These are phyloP conservation scores for Fusarium concolor DNA, from an alignment of 2,329 filamentous ascomycete genomes.

Conservation along the genomic window DNA sequence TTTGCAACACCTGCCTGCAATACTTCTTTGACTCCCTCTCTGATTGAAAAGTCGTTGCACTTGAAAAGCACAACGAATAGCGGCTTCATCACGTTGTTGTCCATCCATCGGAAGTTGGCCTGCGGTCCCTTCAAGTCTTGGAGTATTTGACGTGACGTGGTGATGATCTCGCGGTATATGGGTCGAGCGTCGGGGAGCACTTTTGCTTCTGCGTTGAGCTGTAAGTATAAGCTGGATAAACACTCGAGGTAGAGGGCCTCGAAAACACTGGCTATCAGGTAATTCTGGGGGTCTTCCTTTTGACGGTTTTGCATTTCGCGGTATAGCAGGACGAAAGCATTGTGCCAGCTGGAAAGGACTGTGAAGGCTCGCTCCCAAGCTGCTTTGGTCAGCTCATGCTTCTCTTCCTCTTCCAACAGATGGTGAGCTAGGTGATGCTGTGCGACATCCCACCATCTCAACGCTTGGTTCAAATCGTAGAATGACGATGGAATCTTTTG, in stretches of 20 bases:
- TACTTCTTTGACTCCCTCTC: constrained; percentile 20
- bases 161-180: constrained; percentile 37
- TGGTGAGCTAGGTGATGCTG: constrained; percentile 32
- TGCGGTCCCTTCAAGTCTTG: constrained; percentile 2
- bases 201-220: constrained; percentile 13
- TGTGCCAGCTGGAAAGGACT: constrained; percentile 32
- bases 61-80: constrained; percentile 37
- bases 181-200: constrained; percentile 33
- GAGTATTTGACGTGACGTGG: constrained; percentile 16
- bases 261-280: constrained; percentile 33
- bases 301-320: constrained; percentile 20
- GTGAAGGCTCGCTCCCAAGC: constrained; percentile 24
- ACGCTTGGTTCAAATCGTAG: constrained; percentile 26
- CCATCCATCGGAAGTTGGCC: constrained; percentile 5
- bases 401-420: background rate
- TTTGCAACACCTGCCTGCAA: constrained; percentile 12
- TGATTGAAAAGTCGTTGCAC: constrained; percentile 27
- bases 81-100: constrained; percentile 38
- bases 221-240: constrained; percentile 24
- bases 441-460: constrained; percentile 36
- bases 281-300: constrained; percentile 12
- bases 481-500: constrained; percentile 34
- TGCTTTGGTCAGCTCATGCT: background rate
- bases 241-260: constrained; percentile 38
- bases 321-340: constrained; percentile 25